phyloP scores from a whole-genome alignment of 2,329 filamentous ascomycete genomes.

The Calycina herbarum region DNA sequence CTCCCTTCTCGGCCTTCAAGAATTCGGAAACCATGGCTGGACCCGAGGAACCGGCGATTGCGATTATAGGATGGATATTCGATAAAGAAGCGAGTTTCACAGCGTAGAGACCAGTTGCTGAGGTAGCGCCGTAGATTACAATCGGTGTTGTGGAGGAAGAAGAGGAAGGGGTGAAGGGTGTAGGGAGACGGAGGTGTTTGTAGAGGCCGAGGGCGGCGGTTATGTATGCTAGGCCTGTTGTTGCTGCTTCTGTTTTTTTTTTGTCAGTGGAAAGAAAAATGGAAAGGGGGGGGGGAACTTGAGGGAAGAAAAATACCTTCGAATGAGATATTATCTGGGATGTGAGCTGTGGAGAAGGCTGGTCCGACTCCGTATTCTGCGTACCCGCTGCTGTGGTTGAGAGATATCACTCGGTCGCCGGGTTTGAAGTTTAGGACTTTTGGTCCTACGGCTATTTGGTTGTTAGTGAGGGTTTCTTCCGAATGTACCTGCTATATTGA shows the following conservation, averaged over 20 bases:
- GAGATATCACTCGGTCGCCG: constrained; percentile 51
- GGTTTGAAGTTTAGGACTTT: constrained; percentile 46
- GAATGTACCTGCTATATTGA: too few relatives aligned
- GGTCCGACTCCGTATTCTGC: constrained; percentile 62
- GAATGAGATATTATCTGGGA: constrained; percentile 35
- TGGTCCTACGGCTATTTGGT: constrained; percentile 49
- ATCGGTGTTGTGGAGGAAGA: constrained; percentile 25
- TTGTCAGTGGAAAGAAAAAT: not conserved
- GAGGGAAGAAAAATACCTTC: too few relatives aligned
- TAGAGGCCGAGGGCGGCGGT: constrained; percentile 46
- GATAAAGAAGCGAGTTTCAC: constrained; percentile 49
- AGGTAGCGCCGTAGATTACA: constrained; percentile 52
- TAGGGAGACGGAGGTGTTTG: constrained; percentile 40
- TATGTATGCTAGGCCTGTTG: constrained; percentile 45
- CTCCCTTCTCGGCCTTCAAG: constrained; percentile 47
- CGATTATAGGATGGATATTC: constrained; percentile 59
- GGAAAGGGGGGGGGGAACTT: not conserved
- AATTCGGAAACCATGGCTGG: constrained; percentile 48
- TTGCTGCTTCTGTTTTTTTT: constrained; percentile 34
- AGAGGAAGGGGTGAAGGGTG: constrained; percentile 39
- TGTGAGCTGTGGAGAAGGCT: constrained; percentile 54
- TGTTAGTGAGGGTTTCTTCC: constrained; percentile 40
- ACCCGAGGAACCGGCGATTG: constrained; percentile 51
- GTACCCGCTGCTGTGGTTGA: constrained; percentile 53
- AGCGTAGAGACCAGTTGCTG: constrained; percentile 56